Base-by-base conservation (phyloP, 176 grass and related monocot species). In the Avena atlantica region DNA sequence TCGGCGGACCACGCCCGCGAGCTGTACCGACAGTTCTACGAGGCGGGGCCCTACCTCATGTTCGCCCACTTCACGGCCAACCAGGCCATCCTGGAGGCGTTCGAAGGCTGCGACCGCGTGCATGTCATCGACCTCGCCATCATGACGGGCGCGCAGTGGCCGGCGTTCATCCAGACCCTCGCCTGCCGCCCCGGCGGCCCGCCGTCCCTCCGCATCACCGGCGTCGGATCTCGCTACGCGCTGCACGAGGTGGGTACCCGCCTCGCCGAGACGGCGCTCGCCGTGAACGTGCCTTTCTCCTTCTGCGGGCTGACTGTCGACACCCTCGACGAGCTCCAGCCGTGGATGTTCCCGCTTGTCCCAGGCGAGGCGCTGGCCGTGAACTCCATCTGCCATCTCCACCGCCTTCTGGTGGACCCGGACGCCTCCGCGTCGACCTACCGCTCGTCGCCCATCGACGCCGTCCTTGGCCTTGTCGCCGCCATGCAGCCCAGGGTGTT, bases 41-140 rank as follows among this genome's bases (percentile, higher is more conserved):
- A 93, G 21, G 86, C 84, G 4, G 91, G 88, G 67, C 95, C 95
- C 0, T 93, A 91, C 88, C 83, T 98, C n/a, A 93, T 92, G 84
- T 98, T 98, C 61, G 91, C 91, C 3, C 86, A 95, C 75, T 89
- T 90, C 83, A 89, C 88, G 19, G 87, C 92, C 14, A 97, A 94
- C 66, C 80, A 86, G 72, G 92, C 90, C 47, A 97, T 97, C 67
- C 84, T 97, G 0, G 82, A 86, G 11, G 88, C 86, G 11, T 82
- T 83, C 9, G 84, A 67, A 1, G 75, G 83, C 40, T 86, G 81
- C 78, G 44, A 52, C 3, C 27, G 44, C 17, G 79, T 97, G 8
- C 94, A 97, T 59, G 53, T 94, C 55, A 31, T 97, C 40, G 92
- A 97, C 85, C 83, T 97, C 40, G 72, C 83, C 49, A 69, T 97